Conservation (phyloP, 441 rosid genomes). For the Erysimum cheiri region DNA sequence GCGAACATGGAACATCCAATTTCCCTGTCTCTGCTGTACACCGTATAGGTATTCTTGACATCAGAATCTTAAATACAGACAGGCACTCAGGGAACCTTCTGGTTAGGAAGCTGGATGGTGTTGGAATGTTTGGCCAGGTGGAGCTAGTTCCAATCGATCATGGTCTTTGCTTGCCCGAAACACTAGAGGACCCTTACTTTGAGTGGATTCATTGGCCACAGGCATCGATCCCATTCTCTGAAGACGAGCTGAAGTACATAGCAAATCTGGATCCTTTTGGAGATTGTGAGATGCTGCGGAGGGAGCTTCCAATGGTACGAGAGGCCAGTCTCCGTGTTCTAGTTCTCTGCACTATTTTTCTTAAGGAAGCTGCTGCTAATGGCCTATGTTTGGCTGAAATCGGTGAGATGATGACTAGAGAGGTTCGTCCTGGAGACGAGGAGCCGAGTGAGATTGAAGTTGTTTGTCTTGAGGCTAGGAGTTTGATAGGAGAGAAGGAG, state of each 20-base stretch:
- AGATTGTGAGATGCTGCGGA: slow-evolving; percentile 53
- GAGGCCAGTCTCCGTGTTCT: slow-evolving; percentile 60
- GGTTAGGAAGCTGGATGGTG: slow-evolving; percentile 51
- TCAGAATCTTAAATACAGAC: slow-evolving; percentile 56
- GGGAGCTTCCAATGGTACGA: slow-evolving; percentile 55
- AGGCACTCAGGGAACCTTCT: slow-evolving; percentile 60
- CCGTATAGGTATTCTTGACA: slow-evolving; percentile 54
- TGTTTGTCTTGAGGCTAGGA: slow-evolving; percentile 51
- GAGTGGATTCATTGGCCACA: slow-evolving; percentile 65
- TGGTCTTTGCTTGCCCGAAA: slow-evolving; percentile 57
- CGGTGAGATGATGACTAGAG: slow-evolving; percentile 63
- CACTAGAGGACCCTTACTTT: slow-evolving; percentile 56
- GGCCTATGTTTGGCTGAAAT: slow-evolving; percentile 56
- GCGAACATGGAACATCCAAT: slow-evolving; percentile 57
- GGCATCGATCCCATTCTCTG: slow-evolving; percentile 56
- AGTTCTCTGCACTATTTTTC: slow-evolving; percentile 52
- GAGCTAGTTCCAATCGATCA: slow-evolving; percentile 56
- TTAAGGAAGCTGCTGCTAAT: slow-evolving; percentile 53
- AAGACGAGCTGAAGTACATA: slow-evolving; percentile 52
- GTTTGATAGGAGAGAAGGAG: slow-evolving; percentile 45
- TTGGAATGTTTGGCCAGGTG: slow-evolving; percentile 50
- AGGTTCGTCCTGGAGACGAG: slow-evolving; percentile 48
- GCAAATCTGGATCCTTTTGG: slow-evolving; percentile 47
- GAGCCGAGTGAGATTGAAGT: slow-evolving; percentile 59
- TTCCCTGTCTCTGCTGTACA: slow-evolving; percentile 59